Conservation (phyloP, 306 rosid species). For the Astragalus membranaceus region DNA sequence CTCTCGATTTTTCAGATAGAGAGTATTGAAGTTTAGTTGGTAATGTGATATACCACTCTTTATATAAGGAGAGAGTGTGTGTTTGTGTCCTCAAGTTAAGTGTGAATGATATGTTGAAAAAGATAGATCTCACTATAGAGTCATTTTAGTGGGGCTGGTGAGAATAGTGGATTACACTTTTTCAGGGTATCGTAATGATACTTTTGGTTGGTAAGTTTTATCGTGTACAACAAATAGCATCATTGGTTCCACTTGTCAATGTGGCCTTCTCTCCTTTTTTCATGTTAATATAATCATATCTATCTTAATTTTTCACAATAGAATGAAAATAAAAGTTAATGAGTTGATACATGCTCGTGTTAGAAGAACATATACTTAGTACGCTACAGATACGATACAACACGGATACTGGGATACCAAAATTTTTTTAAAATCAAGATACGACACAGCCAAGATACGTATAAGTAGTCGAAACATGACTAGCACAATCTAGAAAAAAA, state of each 20-base stretch:
- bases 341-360: too few species aligned
- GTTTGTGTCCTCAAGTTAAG: background rate
- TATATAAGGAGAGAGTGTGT: background rate
- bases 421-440: too few species aligned
- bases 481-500: too few species aligned
- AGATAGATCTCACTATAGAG: background rate
- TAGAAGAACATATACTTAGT: too few species aligned
- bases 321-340: too few species aligned
- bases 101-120: background rate
- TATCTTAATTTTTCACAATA: too few species aligned
- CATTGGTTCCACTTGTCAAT: slow-evolving; percentile 22
- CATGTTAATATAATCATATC: too few species aligned
- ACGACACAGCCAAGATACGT: too few species aligned
- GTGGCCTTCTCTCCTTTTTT: background rate
- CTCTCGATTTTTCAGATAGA: background rate
- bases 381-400: too few species aligned
- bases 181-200: slow-evolving; percentile 4
- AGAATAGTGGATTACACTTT: slow-evolving; percentile 44
- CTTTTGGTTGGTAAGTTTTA: slow-evolving; percentile 14
- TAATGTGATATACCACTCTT: background rate
- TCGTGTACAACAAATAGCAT: background rate
- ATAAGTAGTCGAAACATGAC: too few species aligned
- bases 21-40: background rate
- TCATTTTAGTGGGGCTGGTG: slow-evolving; percentile 37
- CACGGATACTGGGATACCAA: too few species aligned